Evolutionary conservation across 2,329 filamentous ascomycete genomes (phyloP).

Genomic region (Colletotrichum caudatum): DNA sequence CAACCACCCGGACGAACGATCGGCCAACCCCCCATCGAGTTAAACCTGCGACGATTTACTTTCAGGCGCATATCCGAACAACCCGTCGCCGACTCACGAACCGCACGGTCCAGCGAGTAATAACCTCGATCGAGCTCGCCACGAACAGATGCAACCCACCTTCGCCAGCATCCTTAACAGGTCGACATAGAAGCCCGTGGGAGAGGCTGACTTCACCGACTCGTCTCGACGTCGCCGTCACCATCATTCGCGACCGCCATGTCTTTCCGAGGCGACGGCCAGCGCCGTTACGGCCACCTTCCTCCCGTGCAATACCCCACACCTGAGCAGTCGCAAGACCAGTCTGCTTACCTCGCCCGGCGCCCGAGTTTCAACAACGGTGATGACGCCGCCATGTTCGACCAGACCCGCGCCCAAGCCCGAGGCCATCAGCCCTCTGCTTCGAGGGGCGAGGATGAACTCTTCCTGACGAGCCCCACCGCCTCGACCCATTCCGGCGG

Average conservation of each 20-base stretch:
- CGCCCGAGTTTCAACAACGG: slow-evolving; percentile 81
- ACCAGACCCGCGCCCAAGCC: slow-evolving; percentile 36
- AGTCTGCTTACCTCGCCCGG: slow-evolving; percentile 58
- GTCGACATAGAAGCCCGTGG: slow-evolving; percentile 31
- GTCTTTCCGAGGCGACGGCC: slow-evolving; percentile 73
- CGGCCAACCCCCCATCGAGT: slow-evolving; percentile 12
- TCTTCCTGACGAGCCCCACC: slow-evolving; percentile 69
- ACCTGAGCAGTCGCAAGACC: slow-evolving; percentile 55
- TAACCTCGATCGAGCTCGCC: slow-evolving; percentile 21
- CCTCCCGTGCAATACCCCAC: slow-evolving; percentile 74
- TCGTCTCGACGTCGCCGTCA: slow-evolving; percentile 10
- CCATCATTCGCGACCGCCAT: slow-evolving; percentile 53
- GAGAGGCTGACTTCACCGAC: slow-evolving; percentile 21
- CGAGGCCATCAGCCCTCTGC: slow-evolving; percentile 46
- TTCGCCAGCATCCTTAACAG: slow-evolving; percentile 7
- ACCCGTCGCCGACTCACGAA: slow-evolving; percentile 3
- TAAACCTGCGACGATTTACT: slow-evolving; percentile 5
- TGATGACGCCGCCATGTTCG: slow-evolving; percentile 70
- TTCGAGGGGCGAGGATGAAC: slow-evolving; percentile 65
- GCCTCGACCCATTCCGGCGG: slow-evolving; percentile 47
- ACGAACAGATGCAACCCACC: slow-evolving; percentile 34
- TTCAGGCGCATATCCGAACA: slow-evolving; percentile 19
- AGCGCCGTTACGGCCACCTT: slow-evolving; percentile 74
- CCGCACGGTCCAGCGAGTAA: slow-evolving; percentile 19
- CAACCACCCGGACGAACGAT: slow-evolving; percentile 25